These are phyloP conservation scores for Solanum bulbocastanum DNA, from an alignment of 257 asterid genomes.

Conservation along the genomic window DNA sequence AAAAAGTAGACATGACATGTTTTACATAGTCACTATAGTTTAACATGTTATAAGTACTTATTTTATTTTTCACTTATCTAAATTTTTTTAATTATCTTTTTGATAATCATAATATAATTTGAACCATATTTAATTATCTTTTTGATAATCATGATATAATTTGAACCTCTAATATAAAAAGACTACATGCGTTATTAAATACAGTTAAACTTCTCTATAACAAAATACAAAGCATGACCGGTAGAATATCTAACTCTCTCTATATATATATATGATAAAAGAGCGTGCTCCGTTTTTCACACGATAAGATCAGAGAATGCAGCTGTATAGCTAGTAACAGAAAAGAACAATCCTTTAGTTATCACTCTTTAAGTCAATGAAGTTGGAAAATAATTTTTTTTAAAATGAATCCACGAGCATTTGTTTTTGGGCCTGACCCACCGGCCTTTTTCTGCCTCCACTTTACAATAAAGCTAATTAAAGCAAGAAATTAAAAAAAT, in stretches of 20 bases:
- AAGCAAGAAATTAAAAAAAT: conserved; percentile 33
- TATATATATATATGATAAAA: neutral
- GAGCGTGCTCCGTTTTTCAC: neutral
- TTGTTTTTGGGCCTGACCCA: conserved; percentile 54
- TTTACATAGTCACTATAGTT: neutral
- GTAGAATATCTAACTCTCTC: neutral
- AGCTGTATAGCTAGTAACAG: neutral
- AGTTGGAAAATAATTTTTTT: neutral
- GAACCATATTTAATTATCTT: neutral
- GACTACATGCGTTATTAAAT: neutral
- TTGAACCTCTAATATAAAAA: neutral
- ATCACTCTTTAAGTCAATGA: conserved; percentile 31
- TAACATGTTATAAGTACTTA: neutral
- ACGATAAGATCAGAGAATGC: neutral
- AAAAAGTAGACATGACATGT: neutral
- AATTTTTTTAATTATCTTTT: neutral
- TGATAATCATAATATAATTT: neutral
- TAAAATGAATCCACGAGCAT: conserved; percentile 17
- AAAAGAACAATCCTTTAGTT: neutral
- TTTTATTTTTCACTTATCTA: neutral
- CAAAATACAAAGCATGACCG: neutral
- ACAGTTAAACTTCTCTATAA: neutral
- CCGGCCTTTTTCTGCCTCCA: conserved; percentile 48
- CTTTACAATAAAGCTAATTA: conserved; percentile 47
- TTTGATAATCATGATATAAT: neutral